Conservation (phyloP, 305 asterid species). For the Nicotiana rustica region DNA sequence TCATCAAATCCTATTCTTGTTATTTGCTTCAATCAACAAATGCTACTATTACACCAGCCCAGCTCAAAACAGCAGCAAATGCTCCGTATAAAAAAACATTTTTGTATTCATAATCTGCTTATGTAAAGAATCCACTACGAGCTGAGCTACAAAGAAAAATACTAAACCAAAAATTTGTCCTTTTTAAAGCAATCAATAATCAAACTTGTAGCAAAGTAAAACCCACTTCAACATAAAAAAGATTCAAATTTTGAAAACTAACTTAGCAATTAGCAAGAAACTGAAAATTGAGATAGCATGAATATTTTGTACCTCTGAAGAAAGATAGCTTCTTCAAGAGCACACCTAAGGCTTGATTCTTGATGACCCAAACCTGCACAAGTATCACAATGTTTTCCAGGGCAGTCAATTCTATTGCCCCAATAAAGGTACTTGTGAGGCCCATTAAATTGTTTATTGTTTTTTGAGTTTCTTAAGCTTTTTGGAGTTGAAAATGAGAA, state of each 20-base stretch:
- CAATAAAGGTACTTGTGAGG: constrained; percentile 82
- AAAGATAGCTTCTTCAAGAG: constrained; percentile 94
- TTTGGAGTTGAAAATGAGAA: constrained; percentile 48
- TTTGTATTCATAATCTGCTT: background rate
- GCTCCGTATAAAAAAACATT: background rate
- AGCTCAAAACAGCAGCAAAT: background rate
- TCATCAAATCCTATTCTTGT: background rate
- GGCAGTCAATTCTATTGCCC: constrained; percentile 92
- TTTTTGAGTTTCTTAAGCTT: constrained; percentile 42
- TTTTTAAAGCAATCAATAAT: background rate
- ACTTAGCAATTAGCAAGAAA: background rate
- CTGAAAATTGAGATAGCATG: background rate
- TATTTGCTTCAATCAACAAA: constrained; percentile 9
- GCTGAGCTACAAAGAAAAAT: constrained; percentile 13
- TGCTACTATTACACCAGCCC: background rate
- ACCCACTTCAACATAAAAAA: background rate
- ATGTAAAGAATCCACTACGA: background rate
- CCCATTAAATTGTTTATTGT: constrained; percentile 42
- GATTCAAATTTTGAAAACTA: background rate
- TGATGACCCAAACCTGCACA: constrained; percentile 99
- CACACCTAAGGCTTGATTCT: constrained; percentile 99
- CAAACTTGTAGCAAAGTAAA: background rate
- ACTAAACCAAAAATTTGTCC: background rate
- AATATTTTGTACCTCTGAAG: constrained; percentile 64
- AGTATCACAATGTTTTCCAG: constrained; percentile 92